Base-by-base conservation (phyloP, 768 basidiomycete genomes). In the Hygrophorus russula region DNA sequence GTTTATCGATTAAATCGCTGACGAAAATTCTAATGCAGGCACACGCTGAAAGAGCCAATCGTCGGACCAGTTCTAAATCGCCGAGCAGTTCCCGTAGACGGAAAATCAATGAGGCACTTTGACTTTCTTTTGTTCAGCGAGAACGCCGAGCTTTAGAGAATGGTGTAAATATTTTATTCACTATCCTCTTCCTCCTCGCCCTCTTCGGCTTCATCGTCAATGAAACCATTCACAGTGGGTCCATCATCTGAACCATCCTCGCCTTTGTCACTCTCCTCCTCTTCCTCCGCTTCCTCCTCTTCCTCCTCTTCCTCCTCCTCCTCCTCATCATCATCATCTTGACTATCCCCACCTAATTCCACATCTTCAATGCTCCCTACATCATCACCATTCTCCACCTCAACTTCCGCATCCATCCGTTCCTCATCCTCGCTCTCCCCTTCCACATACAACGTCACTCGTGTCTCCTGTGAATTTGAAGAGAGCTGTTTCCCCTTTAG, bases 311-410 rank as follows among this genome's bases (percentile, higher is more conserved):
- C 66, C 10, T 69, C 65, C n/a, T 68, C 68, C 9, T 68, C 69
- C 10, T 65, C 71, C 12, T 61, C 67, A 14, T 69, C 73, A 14
- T 70, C 70, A 6, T 69, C 76, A 31, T 67, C 66, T 32, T 71
- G 69, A 48, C 78, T 78, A 36, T 74, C 72, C 1, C 74, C 78
- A 46, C 82, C 82, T 11, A 85, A 62, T 52, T 84, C 84, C 14
- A 87, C 71, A 53, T 87, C 83, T 54, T 86, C 88, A 35, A 89
- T 64, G 53, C 86, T 86, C 9, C 80, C 84, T 28, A 69, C 76
- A 29, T 85, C 82, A 45, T 76, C 78, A 5, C 64, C 78, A 31
- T 71, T 76, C 51, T 81, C 78, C 34, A 70, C 65, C 53, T 70
- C 78, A 27, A 81, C 71, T 39, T 79, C 78, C 36, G 71, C 65